Conservation (phyloP, 768 basidiomycete species). For the Termitomyces sp. region DNA sequence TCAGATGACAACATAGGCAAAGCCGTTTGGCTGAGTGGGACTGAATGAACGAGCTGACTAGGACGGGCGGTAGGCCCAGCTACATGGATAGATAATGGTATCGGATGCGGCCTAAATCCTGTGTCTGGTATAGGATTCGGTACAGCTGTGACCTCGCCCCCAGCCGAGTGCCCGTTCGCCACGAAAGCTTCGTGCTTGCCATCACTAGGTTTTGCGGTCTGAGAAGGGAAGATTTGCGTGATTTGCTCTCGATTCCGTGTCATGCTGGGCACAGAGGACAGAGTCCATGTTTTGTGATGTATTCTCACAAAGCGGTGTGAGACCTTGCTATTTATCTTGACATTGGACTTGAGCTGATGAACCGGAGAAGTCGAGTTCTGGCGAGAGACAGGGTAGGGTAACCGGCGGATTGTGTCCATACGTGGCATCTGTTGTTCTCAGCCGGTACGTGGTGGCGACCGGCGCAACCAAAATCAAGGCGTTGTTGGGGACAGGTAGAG, state of each 20-base stretch:
- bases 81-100: conserved; percentile 25
- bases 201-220: conserved; percentile 9
- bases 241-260: neutral
- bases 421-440: conserved; percentile 9
- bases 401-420: conserved; percentile 14
- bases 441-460: conserved; percentile 9
- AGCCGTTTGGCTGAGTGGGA: conserved; percentile 15
- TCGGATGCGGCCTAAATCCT: conserved; percentile 24
- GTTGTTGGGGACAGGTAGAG: neutral
- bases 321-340: conserved; percentile 7
- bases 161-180: conserved; percentile 19
- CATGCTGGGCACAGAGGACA: neutral
- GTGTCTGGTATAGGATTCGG: conserved; percentile 53
- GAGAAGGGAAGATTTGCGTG: neutral
- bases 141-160: conserved; percentile 36
- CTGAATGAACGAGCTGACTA: conserved; percentile 18
- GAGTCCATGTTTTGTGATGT: conserved; percentile 11
- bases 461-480: conserved; percentile 9
- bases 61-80: conserved; percentile 26
- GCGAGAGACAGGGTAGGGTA: conserved; percentile 16
- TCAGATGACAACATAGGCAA: conserved; percentile 22
- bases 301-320: conserved; percentile 19
- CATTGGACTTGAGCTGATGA: neutral
- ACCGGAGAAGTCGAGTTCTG: conserved; percentile 1
- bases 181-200: conserved; percentile 17